Evolutionary conservation across 2,329 filamentous ascomycete genomes (phyloP).

Genomic region (Ceratocystis variospora): DNA sequence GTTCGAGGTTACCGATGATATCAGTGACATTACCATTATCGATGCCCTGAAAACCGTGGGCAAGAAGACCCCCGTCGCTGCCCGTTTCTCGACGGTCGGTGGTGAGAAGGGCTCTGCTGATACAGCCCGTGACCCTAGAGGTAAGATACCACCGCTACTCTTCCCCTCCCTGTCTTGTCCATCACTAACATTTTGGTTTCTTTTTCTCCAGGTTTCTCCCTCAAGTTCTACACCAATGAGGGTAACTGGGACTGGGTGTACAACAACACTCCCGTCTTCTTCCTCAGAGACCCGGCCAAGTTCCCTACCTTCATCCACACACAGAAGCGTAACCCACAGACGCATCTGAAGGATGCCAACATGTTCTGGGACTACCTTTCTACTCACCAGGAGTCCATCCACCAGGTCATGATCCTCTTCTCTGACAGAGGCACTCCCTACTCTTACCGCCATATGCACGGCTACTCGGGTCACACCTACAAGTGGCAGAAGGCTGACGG

Average conservation of each 20-base stretch:
- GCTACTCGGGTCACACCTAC: slow-evolving; percentile 52
- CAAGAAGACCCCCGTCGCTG: slow-evolving; percentile 53
- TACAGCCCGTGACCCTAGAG: slow-evolving; percentile 56
- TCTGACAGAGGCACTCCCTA: slow-evolving; percentile 52
- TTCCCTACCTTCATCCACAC: slow-evolving; percentile 66
- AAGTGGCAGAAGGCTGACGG: slow-evolving; percentile 54
- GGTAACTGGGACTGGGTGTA: slow-evolving; percentile 61
- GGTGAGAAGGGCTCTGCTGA: slow-evolving; percentile 60
- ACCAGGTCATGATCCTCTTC: slow-evolving; percentile 53
- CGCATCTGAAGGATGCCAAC: slow-evolving; percentile 55
- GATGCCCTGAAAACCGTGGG: slow-evolving; percentile 45
- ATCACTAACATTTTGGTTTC: neutral
- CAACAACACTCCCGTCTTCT: slow-evolving; percentile 68
- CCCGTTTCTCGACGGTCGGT: slow-evolving; percentile 63
- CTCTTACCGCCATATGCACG: slow-evolving; percentile 53
- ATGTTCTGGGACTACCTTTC: slow-evolving; percentile 39
- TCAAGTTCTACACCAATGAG: slow-evolving; percentile 59
- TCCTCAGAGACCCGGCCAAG: slow-evolving; percentile 59
- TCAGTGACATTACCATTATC: slow-evolving; percentile 42
- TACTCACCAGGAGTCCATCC: slow-evolving; percentile 47
- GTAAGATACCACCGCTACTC: slow-evolving; percentile 23
- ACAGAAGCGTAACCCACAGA: slow-evolving; percentile 62
- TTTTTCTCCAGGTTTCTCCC: slow-evolving; percentile 39
- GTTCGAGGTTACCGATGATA: slow-evolving; percentile 34
- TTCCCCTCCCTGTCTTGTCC: neutral